Evolutionary conservation across 805 yeast genomes (phyloP), one percentile per base, ranked within the genome.

Genomic region (Metschnikowia lunata): DNA sequence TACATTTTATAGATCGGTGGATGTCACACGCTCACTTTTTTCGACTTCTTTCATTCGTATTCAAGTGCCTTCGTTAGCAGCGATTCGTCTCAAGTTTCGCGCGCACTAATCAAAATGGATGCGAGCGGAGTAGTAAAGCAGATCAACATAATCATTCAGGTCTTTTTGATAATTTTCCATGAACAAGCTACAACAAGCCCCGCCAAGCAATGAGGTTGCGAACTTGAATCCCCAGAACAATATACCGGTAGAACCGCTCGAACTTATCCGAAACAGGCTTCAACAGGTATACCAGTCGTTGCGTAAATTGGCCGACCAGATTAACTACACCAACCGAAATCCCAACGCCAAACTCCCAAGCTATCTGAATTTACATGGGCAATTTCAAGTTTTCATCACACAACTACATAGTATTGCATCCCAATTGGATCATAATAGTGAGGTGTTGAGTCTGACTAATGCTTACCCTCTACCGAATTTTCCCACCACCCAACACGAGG

Each of bases 401-500:
- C 98, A 93, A 60, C 67, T 91, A 36, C 78, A 79, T 35, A 82
- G 96, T 2, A 75, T 91, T n/a, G 79, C 95, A 0, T 64, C 77
- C 6, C 82, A 88, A 1, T 59, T 93, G 23, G 79, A 82, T 34
- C 73, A 75, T 43, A 80, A 83, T 55, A 74, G 78, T 7, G 83
- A 76, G 3, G 62, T 76, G 0, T 67, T 93, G 26, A 74, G 75
- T 36, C 64, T 78, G 6, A 82, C 95, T 0, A 88, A 86, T 40
- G 90, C 82, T 1, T 91, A 79, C 57, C 99, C 99, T 1, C 69
- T 87, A 42, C 84, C 90, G 0, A 75, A 76, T 15, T 93, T 91
- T 60, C 97, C 97, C 8, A 79, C 95, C 0, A 78, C 88, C 1
- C 85, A 87, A 36, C 90, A 87, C 51, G 90, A 86, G 56, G 86